phyloP scores from a whole-genome alignment of 306 rosid species.

The Cajanus cajan region DNA sequence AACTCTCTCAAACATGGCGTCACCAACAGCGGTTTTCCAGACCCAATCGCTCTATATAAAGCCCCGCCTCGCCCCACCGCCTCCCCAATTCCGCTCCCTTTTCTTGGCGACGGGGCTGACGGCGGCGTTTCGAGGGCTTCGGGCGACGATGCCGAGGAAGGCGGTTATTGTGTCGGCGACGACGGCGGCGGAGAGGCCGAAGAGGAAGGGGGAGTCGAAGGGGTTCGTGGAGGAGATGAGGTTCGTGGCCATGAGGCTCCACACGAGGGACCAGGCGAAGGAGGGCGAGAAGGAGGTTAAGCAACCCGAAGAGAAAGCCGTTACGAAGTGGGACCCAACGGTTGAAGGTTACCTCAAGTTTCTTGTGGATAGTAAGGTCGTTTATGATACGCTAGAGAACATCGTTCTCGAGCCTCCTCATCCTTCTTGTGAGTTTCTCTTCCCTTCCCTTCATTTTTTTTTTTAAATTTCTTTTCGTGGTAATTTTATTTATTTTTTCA shows the following conservation, averaged over 20 bases:
- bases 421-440: slow-evolving; percentile 63
- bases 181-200: slow-evolving; percentile 67
- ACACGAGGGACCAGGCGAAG: slow-evolving; percentile 85
- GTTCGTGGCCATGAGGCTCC: slow-evolving; percentile 95
- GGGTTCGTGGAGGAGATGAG: slow-evolving; percentile 99
- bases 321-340: slow-evolving; percentile 77
- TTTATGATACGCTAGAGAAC: slow-evolving; percentile 80
- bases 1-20: slow-evolving; percentile 56
- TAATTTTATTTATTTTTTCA: not conserved
- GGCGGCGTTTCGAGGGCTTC: not conserved
- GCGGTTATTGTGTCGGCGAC: slow-evolving; percentile 54
- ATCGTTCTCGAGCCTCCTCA: slow-evolving; percentile 62
- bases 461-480: too few species aligned
- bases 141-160: slow-evolving; percentile 37
- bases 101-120: slow-evolving; percentile 26
- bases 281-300: slow-evolving; percentile 85
- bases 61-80: not conserved
- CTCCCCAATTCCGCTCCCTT: slow-evolving; percentile 15
- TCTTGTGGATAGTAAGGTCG: slow-evolving; percentile 84
- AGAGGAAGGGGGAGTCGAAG: slow-evolving; percentile 79
- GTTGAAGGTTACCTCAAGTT: slow-evolving; percentile 81
- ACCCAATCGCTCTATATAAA: slow-evolving; percentile 42
- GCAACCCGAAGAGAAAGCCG: slow-evolving; percentile 67
- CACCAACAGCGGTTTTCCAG: slow-evolving; percentile 50
- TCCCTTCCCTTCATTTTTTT: not conserved